Percentiles rank a stretch among this genome's conserved stretches.
Conservation (phyloP, 176 grass and related monocot species). For the Oryza brachyantha region DNA sequence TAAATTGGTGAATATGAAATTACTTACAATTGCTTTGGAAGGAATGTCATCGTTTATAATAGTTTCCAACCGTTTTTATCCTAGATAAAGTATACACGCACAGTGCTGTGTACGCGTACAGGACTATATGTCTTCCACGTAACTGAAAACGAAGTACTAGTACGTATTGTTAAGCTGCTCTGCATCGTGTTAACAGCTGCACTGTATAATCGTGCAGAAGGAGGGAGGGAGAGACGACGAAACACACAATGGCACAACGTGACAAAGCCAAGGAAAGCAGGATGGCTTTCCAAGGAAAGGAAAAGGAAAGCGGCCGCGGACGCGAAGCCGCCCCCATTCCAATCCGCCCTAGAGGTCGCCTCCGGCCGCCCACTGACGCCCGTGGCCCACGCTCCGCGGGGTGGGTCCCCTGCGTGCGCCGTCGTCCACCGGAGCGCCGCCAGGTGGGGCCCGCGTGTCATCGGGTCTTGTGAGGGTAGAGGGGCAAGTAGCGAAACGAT, state of each 20-base stretch:
- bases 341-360: neutral
- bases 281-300: neutral
- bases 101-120: too few species aligned
- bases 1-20: too few species aligned
- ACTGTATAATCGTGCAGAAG: neutral
- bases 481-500: neutral
- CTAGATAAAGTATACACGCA: too few species aligned
- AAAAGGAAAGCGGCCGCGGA: neutral
- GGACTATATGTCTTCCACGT: too few species aligned
- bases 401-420: neutral
- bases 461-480: fast-evolving
- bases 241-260: neutral
- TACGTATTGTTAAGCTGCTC: too few species aligned
- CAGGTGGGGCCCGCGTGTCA: neutral
- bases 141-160: too few species aligned
- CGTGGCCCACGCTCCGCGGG: neutral
- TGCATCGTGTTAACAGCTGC: too few species aligned
- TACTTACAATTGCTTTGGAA: too few species aligned
- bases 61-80: too few species aligned
- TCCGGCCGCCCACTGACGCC: neutral
- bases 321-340: slow-evolving; percentile 2
- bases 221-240: neutral
- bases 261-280: neutral
- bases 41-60: too few species aligned
- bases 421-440: neutral